Conservation (phyloP, 495 filamentous ascomycete species). For the Poronia punctata region DNA sequence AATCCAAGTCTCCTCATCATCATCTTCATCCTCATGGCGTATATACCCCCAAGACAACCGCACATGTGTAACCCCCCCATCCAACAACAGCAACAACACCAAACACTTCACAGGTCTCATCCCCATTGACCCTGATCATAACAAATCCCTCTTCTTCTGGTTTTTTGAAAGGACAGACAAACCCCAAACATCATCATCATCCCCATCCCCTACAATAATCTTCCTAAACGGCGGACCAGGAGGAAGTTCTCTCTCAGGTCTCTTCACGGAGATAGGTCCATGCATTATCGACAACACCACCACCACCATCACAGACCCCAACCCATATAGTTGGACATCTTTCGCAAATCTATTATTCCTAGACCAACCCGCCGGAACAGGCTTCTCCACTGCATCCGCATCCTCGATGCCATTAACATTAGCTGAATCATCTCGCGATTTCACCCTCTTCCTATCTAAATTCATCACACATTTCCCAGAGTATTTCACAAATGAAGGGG, state of each 20-base stretch:
- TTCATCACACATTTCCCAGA: background rate
- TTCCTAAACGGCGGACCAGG: constrained; percentile 15
- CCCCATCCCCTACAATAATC: background rate
- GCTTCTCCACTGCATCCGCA: constrained; percentile 13
- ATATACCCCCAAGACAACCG: background rate
- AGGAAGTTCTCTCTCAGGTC: constrained; percentile 15
- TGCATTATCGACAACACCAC: constrained; percentile 3
- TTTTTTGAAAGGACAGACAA: background rate
- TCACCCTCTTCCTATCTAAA: background rate
- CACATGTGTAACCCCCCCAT: background rate
- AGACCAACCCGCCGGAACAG: constrained; percentile 16
- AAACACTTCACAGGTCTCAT: constrained; percentile 1
- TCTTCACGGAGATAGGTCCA: constrained; percentile 18
- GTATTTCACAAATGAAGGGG: constrained; percentile 1
- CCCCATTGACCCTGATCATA: background rate
- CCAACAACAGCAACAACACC: too few relatives aligned
- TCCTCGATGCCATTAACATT: background rate
- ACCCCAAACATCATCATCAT: background rate
- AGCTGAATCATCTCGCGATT: background rate
- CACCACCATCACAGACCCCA: constrained; percentile 5
- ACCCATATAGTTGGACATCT: constrained; percentile 16
- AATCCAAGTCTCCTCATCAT: background rate
- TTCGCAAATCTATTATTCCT: constrained; percentile 17
- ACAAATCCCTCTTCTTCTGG: background rate
- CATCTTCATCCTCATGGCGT: background rate